Evolutionary conservation across 148 eudicot genomes (phyloP).

Genomic region (Rhododendron griersonianum): DNA sequence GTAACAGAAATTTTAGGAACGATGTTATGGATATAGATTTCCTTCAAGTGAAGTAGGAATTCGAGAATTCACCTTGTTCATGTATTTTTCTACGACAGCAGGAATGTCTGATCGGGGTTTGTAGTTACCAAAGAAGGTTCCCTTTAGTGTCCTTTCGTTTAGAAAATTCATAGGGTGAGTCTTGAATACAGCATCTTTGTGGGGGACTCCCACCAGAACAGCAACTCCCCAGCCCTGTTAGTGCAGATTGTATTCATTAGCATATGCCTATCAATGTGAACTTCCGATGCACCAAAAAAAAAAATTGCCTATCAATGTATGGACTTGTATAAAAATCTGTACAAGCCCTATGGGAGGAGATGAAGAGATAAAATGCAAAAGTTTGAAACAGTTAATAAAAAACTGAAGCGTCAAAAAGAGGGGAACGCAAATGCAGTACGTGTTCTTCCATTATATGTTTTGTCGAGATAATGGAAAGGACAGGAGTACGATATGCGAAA

Average conservation of each 20-base stretch:
- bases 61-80: slow-evolving; percentile 47
- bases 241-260: neutral
- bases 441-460: neutral
- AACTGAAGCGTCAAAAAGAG: neutral
- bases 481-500: neutral
- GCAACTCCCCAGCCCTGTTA: slow-evolving; percentile 91
- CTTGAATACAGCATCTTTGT: slow-evolving; percentile 70
- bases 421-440: neutral
- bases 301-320: neutral
- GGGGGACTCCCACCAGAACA: slow-evolving; percentile 76
- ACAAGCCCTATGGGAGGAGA: neutral
- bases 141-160: slow-evolving; percentile 64
- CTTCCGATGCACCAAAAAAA: too few species aligned
- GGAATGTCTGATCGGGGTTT: slow-evolving; percentile 74
- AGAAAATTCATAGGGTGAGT: slow-evolving; percentile 44
- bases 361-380: neutral
- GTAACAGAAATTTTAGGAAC: neutral
- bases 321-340: neutral
- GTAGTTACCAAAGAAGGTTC: slow-evolving; percentile 84
- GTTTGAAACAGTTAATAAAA: neutral
- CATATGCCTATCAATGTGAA: neutral
- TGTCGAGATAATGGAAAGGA: neutral
- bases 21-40: neutral
- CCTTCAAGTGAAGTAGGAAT: neutral
- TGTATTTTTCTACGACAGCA: slow-evolving; percentile 59